phyloP scores from a whole-genome alignment of 1,284 basidiomycete genomes.

The Rhodotorula sp. region DNA sequence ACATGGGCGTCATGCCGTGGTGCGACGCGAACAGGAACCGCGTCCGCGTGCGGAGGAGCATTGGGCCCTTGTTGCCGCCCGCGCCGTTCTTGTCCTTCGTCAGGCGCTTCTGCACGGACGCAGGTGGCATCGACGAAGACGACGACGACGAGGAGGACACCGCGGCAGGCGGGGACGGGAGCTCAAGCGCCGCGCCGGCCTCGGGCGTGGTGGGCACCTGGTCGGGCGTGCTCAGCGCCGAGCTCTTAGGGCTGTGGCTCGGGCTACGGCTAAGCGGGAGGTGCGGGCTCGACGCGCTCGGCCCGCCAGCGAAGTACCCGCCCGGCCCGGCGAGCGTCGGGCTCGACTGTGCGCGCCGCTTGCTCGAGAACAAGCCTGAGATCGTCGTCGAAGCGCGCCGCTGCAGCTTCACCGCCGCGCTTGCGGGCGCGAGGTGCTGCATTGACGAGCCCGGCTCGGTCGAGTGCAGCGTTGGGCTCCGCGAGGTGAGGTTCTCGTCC shows the following conservation, averaged over 20 bases:
- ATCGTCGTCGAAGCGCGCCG: conserved; percentile 26
- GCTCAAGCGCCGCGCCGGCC: neutral
- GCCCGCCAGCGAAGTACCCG: conserved; percentile 12
- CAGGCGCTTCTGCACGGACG: neutral
- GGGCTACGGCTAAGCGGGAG: neutral
- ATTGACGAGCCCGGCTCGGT: neutral
- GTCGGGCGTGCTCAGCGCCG: neutral
- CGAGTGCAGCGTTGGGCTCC: conserved; percentile 3
- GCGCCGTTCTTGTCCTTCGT: neutral
- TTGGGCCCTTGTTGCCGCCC: conserved; percentile 2
- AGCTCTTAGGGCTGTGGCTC: neutral
- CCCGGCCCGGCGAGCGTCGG: conserved; percentile 14
- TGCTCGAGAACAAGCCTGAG: conserved; percentile 11
- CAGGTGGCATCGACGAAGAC: neutral
- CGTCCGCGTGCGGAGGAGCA: conserved; percentile 4
- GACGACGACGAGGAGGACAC: neutral
- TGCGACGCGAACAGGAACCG: conserved; percentile 12
- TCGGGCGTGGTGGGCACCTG: conserved; percentile 20
- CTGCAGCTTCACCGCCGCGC: conserved; percentile 17
- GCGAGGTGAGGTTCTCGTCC: conserved; percentile 2
- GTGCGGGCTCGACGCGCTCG: conserved; percentile 14
- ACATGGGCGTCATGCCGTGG: conserved; percentile 24
- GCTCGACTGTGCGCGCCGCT: conserved; percentile 15
- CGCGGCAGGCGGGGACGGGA: neutral
- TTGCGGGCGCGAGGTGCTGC: neutral